A percentile compares a stretch with the other conserved stretches of the same genome.
Conservation (phyloP, 106 monocot species). For the Amphibolis antarctica region DNA sequence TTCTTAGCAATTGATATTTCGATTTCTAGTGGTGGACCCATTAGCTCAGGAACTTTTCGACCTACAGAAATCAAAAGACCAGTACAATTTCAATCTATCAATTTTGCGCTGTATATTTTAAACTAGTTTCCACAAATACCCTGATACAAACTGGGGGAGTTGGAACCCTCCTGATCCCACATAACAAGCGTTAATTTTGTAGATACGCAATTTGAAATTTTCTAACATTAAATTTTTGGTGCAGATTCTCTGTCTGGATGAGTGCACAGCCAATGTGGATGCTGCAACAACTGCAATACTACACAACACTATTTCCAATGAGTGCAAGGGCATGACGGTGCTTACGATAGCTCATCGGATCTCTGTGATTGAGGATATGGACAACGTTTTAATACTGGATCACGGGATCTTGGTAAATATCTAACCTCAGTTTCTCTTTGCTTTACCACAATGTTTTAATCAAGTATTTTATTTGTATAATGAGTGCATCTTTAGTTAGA, state of each 20-base stretch:
- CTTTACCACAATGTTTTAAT: background rate
- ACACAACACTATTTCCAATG: conserved; percentile 63
- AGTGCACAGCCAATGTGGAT: conserved; percentile 88
- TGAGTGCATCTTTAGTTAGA: background rate
- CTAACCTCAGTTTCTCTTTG: too few relatives aligned
- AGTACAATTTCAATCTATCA: too few relatives aligned
- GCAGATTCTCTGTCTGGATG: conserved; percentile 94
- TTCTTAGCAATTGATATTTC: too few relatives aligned
- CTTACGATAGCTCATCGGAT: conserved; percentile 92
- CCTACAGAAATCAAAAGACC: too few relatives aligned
- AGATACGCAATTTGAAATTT: background rate
- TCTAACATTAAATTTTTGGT: background rate
- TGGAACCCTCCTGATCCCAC: background rate
- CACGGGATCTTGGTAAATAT: conserved; percentile 53
- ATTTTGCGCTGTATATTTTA: too few relatives aligned
- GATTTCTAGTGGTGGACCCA: too few relatives aligned
- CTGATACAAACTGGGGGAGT: background rate
- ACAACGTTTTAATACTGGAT: conserved; percentile 70
- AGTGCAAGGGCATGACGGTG: conserved; percentile 77
- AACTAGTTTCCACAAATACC: background rate
- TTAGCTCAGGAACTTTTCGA: too few relatives aligned
- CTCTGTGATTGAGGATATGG: conserved; percentile 69
- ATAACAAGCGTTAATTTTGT: background rate
- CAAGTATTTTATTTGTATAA: background rate
- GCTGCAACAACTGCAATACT: conserved; percentile 50